Conservation (phyloP, 306 rosid species). For the Vicia faba region DNA sequence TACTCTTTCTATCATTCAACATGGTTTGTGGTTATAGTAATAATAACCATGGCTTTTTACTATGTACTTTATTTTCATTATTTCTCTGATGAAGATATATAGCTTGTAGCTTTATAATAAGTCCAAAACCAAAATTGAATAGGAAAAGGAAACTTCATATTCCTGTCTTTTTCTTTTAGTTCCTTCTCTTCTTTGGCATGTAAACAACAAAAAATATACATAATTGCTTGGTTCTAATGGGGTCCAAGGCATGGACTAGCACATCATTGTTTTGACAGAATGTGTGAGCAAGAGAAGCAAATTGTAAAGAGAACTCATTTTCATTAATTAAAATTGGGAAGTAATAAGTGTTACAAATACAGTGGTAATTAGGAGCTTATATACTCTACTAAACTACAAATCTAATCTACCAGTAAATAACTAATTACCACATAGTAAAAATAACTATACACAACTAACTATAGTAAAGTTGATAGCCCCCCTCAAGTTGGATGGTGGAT, state of each 20-base stretch:
- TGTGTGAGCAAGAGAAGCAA: too few species aligned
- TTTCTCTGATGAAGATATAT: conserved; percentile 25
- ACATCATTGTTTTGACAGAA: conserved; percentile 22
- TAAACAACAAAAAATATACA: conserved; percentile 24
- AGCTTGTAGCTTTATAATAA: conserved; percentile 19
- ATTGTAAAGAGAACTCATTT: too few species aligned
- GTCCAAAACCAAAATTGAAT: conserved; percentile 33
- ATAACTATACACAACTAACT: too few species aligned
- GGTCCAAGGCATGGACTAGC: conserved; percentile 36
- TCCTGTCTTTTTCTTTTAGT: conserved; percentile 28
- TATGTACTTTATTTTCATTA: conserved; percentile 26
- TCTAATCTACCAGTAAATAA: too few species aligned
- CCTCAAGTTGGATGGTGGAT: too few species aligned
- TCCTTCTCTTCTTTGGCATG: conserved; percentile 29
- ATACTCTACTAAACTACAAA: too few species aligned
- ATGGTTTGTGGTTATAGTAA: conserved; percentile 6
- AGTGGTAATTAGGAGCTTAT: too few species aligned
- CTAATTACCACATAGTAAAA: too few species aligned
- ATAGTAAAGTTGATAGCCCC: too few species aligned
- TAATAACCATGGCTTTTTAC: conserved; percentile 38
- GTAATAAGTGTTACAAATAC: too few species aligned
- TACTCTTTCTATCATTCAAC: background rate
- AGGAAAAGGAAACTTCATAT: conserved; percentile 31
- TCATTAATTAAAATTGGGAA: too few species aligned
- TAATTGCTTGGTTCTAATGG: conserved; percentile 40